These are phyloP conservation scores for Daldinia concentrica DNA, from an alignment of 495 filamentous ascomycete genomes.

Conservation along the genomic window DNA sequence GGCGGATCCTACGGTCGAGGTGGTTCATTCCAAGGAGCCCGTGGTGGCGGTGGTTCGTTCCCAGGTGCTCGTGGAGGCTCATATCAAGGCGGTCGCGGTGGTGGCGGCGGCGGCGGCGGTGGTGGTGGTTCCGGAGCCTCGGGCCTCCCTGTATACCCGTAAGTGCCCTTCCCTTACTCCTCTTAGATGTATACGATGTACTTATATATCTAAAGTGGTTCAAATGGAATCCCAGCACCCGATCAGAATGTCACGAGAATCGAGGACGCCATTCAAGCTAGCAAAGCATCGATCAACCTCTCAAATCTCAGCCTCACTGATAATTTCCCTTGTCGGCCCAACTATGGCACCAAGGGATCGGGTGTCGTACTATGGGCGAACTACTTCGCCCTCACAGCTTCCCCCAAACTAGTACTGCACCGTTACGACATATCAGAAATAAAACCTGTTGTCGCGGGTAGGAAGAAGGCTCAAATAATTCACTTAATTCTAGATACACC, in stretches of 20 bases:
- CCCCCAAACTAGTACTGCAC: constrained; percentile 49
- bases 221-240: background rate
- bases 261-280: constrained; percentile 11
- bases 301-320: constrained; percentile 16
- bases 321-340: constrained; percentile 54
- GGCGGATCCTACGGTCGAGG: background rate
- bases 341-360: constrained; percentile 59
- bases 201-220: background rate
- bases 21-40: background rate
- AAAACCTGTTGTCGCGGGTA: constrained; percentile 46
- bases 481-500: constrained; percentile 56
- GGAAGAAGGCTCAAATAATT: constrained; percentile 60
- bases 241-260: background rate
- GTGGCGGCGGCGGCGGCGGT: background rate
- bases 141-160: background rate
- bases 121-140: background rate
- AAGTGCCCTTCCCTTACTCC: background rate
- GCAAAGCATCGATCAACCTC: background rate
- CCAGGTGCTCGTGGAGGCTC: background rate
- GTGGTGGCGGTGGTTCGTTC: background rate
- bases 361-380: constrained; percentile 61
- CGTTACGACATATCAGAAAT: constrained; percentile 57
- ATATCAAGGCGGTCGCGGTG: background rate
- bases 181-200: background rate
- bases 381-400: constrained; percentile 56